Evolutionary conservation across 345 rosid species (phyloP), one percentile per base, ranked within the genome.

Genomic region (Ricinus communis): DNA sequence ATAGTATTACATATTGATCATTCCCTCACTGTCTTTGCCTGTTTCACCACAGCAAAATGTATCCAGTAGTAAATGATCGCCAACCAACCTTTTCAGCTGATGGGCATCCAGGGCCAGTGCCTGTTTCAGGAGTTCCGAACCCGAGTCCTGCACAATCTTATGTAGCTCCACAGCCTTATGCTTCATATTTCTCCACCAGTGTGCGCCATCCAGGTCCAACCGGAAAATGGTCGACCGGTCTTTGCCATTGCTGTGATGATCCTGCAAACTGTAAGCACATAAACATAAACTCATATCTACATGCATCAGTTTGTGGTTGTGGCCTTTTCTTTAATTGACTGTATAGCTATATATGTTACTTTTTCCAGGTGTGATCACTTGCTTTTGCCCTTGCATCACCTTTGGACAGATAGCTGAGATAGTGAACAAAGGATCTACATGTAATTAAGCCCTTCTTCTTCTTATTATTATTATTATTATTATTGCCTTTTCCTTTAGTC

Each of bases 361-460:
- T 47, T 1, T 10, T 51, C 43, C 59, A 81, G 90, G 87, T 68
- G 4, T 77, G 55, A 77, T 81, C 66, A 81, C 90, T 82, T 73
- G 73, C 51, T 33, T 79, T 69, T 82, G 79, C 66, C 90, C 90
- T 9, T 84, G 88, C 74, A 77, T 87, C 58, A 87, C 87, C 6
- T 81, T 82, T 49, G 88, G 88, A 71, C 87, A 86, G 69, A 79
- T 82, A 13, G 79, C 87, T 25, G 85, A 86, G 59, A 80, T 84
- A 1, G 74, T 79, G 9, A 78, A 83, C 31, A 49, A 55, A 76
- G 86, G 87, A 18, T 68, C 71, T 24, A 25, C 77, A 61, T 12
- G 85, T 82, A 82, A 72, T 7, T 12, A 12, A 13, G 24, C 52
- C 18, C 1, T 63, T 47, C 47, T 3, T 3, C 11, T 22, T 30